These are phyloP conservation scores for Helicosporidium sp. DNA, from an alignment of 139 green algal genomes.

Conservation along the genomic window DNA sequence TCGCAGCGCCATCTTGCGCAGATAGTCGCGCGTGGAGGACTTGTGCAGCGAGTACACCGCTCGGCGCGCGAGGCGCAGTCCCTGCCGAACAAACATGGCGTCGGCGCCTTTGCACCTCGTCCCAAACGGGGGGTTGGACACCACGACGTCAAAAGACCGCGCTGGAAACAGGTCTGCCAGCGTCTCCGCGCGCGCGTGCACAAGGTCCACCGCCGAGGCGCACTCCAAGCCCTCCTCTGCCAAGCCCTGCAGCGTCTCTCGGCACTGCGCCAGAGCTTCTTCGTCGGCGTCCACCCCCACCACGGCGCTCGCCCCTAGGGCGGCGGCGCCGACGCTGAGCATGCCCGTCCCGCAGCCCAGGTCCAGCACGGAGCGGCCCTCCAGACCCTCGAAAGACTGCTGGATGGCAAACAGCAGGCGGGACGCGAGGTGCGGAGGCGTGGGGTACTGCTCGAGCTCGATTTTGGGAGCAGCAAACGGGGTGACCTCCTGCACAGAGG, in stretches of 20 bases:
- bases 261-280: slow-evolving; percentile 57
- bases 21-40: slow-evolving; percentile 49
- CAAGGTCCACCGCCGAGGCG: too few relatives aligned
- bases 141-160: slow-evolving; percentile 52
- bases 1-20: slow-evolving; percentile 44
- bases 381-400: background rate
- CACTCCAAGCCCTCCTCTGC: too few relatives aligned
- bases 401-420: slow-evolving; percentile 33
- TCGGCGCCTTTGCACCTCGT: slow-evolving; percentile 65
- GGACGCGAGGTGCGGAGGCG: slow-evolving; percentile 56
- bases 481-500: slow-evolving; percentile 42
- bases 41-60: slow-evolving; percentile 89
- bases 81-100: slow-evolving; percentile 62
- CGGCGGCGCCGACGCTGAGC: slow-evolving; percentile 55
- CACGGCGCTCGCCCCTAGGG: slow-evolving; percentile 54
- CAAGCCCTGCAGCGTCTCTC: too few relatives aligned
- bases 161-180: slow-evolving; percentile 10
- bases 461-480: slow-evolving; percentile 57
- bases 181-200: slow-evolving; percentile 27
- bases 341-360: slow-evolving; percentile 78
- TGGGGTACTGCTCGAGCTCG: slow-evolving; percentile 87
- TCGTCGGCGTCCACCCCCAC: slow-evolving; percentile 69
- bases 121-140: slow-evolving; percentile 93
- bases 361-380: slow-evolving; percentile 54
- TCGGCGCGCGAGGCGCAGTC: slow-evolving; percentile 24